Percentiles rank a stretch among this genome's conserved stretches.
phyloP scores from a whole-genome alignment of 2,329 filamentous ascomycete species.

The Leptodontidium sp. region DNA sequence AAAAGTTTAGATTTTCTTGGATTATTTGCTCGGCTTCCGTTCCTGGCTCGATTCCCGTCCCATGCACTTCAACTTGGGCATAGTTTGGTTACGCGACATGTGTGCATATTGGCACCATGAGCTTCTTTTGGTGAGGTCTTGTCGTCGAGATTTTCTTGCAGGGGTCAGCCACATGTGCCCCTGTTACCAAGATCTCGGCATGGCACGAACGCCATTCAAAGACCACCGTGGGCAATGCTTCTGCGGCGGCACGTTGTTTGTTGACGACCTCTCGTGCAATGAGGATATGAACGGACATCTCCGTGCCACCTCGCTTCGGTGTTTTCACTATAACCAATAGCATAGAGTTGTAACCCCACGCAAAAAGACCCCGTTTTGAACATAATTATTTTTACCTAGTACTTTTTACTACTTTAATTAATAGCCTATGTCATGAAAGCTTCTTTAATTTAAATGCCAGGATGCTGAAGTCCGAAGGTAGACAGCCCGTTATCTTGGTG shows the following conservation, averaged over 20 bases:
- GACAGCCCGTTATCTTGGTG: no score
- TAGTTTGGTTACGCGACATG: neutral
- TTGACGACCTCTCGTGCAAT: no score
- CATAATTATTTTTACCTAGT: no score
- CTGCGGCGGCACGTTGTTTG: no score
- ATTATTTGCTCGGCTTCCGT: neutral
- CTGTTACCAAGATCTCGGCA: constrained; percentile 1
- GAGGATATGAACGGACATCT: neutral
- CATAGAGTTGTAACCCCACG: neutral
- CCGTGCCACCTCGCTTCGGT: neutral
- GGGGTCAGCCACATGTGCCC: neutral
- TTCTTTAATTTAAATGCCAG: no score
- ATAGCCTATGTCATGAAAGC: no score
- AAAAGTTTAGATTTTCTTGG: neutral
- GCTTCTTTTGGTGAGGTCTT: neutral
- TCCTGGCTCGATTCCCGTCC: neutral
- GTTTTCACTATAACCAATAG: neutral
- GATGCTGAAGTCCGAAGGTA: no score
- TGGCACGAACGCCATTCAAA: neutral
- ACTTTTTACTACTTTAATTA: no score
- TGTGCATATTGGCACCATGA: neutral
- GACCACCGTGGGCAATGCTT: no score
- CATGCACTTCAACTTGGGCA: no score
- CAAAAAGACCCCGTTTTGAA: no score
- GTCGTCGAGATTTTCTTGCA: neutral